phyloP scores from a whole-genome alignment of 1,139 yeast genomes.

The Candida labiduridarum region DNA sequence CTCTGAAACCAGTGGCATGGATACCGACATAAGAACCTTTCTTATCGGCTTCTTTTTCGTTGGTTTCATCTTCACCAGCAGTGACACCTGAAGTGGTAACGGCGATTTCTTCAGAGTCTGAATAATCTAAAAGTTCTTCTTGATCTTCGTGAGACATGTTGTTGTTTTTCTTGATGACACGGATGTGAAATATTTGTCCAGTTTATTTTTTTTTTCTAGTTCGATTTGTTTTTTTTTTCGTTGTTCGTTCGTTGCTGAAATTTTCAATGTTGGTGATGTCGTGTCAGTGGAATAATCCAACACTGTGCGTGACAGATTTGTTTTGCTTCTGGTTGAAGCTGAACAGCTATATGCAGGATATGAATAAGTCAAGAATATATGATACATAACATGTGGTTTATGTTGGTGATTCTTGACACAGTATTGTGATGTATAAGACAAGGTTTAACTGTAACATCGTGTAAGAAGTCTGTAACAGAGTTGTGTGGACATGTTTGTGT shows the following conservation, averaged over 20 bases:
- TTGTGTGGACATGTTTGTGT: no score
- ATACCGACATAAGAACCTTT: slow-evolving; percentile 98
- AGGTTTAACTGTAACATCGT: no score
- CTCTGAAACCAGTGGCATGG: slow-evolving; percentile 98
- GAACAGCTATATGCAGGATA: no score
- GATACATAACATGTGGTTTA: no score
- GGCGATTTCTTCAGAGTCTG: slow-evolving; percentile 95
- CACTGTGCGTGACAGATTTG: no score
- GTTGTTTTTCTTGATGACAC: neutral
- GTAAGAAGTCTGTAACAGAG: no score
- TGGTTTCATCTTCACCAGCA: slow-evolving; percentile 39
- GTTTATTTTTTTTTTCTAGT: neutral
- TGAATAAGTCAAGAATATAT: no score
- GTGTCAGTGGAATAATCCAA: neutral
- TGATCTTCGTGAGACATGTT: slow-evolving; percentile 89
- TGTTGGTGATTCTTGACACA: no score
- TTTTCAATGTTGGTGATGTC: slow-evolving; percentile 2
- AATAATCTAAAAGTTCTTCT: slow-evolving; percentile 98
- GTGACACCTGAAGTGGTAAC: slow-evolving; percentile 59
- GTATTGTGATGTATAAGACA: no score
- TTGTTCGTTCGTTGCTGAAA: slow-evolving; percentile 3
- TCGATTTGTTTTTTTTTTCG: neutral
- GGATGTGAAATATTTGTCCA: neutral
- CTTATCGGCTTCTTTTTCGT: slow-evolving; percentile 67
- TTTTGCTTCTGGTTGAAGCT: no score